phyloP scores from a whole-genome alignment of 345 rosid genomes.

The Nephelium lappaceum region DNA sequence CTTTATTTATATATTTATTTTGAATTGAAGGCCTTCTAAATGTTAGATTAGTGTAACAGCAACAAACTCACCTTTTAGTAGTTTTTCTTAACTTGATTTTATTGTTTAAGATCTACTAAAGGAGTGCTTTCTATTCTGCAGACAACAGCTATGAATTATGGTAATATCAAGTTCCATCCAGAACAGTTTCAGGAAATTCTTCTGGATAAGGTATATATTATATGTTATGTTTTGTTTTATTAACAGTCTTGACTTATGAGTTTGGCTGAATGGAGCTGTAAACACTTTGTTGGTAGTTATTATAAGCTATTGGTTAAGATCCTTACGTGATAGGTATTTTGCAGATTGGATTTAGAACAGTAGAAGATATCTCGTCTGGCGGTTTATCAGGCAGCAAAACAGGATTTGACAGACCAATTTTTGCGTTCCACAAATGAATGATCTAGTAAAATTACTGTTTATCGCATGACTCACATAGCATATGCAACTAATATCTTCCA shows the following conservation, averaged over 20 bases:
- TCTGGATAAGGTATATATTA: constrained; percentile 71
- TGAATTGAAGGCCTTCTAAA: not conserved
- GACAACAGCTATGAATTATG: constrained; percentile 65
- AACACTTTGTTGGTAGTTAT: not conserved
- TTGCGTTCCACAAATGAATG: constrained; percentile 69
- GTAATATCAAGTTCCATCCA: constrained; percentile 52
- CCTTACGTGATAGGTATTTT: constrained; percentile 11
- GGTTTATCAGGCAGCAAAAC: constrained; percentile 60
- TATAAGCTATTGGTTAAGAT: not conserved
- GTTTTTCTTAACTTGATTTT: not conserved
- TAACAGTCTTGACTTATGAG: not conserved
- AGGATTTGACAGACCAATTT: constrained; percentile 81
- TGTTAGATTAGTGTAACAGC: not conserved
- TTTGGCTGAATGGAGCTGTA: not conserved
- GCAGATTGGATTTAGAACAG: constrained; percentile 91
- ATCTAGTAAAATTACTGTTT: not conserved
- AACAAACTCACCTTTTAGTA: not conserved
- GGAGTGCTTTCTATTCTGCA: constrained; percentile 34
- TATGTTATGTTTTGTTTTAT: not conserved
- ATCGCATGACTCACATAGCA: not conserved
- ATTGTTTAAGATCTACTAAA: not conserved
- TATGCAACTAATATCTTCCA: not conserved
- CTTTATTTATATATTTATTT: not conserved
- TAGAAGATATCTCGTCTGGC: constrained; percentile 68
- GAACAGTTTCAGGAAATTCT: constrained; percentile 74